A percentile compares a stretch with the other conserved stretches of the same genome.
phyloP scores from a whole-genome alignment of 148 eudicot genomes.

The Gaultheria prostrata region DNA sequence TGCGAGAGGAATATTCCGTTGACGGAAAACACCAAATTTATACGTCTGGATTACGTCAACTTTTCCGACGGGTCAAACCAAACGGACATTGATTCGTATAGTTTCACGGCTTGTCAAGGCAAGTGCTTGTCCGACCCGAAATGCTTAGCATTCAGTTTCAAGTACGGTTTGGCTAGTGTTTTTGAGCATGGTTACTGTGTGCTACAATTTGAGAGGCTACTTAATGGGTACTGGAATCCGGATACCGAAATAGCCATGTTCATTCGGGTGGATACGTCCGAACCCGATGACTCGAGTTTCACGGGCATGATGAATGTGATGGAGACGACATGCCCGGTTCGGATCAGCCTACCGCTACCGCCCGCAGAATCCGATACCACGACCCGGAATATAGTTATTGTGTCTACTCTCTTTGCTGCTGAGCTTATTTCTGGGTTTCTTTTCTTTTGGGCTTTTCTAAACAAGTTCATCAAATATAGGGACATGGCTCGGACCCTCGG shows the following conservation, averaged over 20 bases:
- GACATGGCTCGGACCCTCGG: conserved; percentile 90
- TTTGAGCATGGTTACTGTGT: conserved; percentile 49
- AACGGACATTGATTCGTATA: conserved; percentile 13
- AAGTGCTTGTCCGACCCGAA: conserved; percentile 35
- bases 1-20: conserved; percentile 43
- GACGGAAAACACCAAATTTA: conserved; percentile 31
- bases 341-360: conserved; percentile 50
- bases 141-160: conserved; percentile 64
- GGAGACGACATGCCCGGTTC: conserved; percentile 58
- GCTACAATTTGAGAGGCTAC: conserved; percentile 38
- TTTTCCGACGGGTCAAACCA: conserved; percentile 46
- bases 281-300: conserved; percentile 38
- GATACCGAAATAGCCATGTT: conserved; percentile 42
- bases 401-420: conserved; percentile 43
- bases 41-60: conserved; percentile 64
- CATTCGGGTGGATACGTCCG: conserved; percentile 50
- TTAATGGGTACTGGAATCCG: conserved; percentile 66
- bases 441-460: conserved; percentile 72
- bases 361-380: conserved; percentile 50
- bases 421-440: conserved; percentile 63
- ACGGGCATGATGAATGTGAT: conserved; percentile 67
- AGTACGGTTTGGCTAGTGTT: conserved; percentile 29
- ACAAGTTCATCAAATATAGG: conserved; percentile 73
- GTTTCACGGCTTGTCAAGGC: conserved; percentile 34
- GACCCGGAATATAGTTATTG: conserved; percentile 54